Conservation (phyloP, 805 yeast genomes). For the Sugiyamaella americana region DNA sequence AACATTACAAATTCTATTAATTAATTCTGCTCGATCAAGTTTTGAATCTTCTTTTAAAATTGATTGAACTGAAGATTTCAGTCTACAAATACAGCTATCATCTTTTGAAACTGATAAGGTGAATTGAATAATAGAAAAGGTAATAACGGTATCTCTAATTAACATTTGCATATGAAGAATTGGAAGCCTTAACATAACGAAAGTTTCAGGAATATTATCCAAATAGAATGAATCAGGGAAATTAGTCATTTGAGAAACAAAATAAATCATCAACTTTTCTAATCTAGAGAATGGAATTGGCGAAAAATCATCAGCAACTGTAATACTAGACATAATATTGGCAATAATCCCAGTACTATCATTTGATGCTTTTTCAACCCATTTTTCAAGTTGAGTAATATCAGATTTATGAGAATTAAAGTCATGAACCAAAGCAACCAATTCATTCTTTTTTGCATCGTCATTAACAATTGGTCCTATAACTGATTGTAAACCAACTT, state of each 20-base stretch:
- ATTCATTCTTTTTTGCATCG: slow-evolving; percentile 11
- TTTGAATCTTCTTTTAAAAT: slow-evolving; percentile 7
- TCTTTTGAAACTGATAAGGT: slow-evolving; percentile 14
- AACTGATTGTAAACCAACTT: slow-evolving; percentile 1
- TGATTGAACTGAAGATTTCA: slow-evolving; percentile 12
- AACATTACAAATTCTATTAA: slow-evolving; percentile 5
- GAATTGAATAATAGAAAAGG: slow-evolving; percentile 17
- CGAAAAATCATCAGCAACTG: background rate
- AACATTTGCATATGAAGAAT: slow-evolving; percentile 14
- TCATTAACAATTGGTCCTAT: slow-evolving; percentile 2
- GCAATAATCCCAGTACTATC: background rate
- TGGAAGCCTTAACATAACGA: slow-evolving; percentile 16
- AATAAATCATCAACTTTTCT: slow-evolving; percentile 11
- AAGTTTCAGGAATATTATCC: slow-evolving; percentile 18
- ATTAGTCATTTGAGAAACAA: slow-evolving; percentile 5
- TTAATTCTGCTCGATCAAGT: slow-evolving; percentile 1
- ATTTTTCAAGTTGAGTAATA: slow-evolving; percentile 8
- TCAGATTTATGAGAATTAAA: slow-evolving; percentile 3
- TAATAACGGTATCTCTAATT: slow-evolving; percentile 17
- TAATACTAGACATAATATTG: background rate
- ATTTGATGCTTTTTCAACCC: slow-evolving; percentile 9
- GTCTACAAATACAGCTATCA: slow-evolving; percentile 10
- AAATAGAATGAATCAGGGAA: slow-evolving; percentile 10
- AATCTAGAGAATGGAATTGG: slow-evolving; percentile 4
- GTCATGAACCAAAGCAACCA: slow-evolving; percentile 9